Evolutionary conservation across 805 yeast genomes (phyloP).

Genomic region (Saccharomycopsis vini): DNA sequence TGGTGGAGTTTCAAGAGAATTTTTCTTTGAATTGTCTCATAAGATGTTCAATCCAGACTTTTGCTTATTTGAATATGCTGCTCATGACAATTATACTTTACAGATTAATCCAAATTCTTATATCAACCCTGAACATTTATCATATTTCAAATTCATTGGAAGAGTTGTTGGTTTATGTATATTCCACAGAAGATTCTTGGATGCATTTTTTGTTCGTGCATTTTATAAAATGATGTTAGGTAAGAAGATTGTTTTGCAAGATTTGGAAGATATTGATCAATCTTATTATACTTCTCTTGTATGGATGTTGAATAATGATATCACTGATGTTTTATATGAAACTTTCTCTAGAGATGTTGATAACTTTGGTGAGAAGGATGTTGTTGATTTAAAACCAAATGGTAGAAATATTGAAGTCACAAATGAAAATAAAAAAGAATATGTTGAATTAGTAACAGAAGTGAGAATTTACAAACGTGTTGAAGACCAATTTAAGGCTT

Average conservation of each 20-base stretch:
- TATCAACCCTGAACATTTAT: conserved; percentile 95
- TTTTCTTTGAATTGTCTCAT: conserved; percentile 90
- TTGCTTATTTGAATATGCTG: conserved; percentile 93
- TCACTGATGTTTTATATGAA: conserved; percentile 76
- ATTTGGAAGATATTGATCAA: conserved; percentile 89
- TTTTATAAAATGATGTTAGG: conserved; percentile 95
- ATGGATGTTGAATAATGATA: conserved; percentile 97
- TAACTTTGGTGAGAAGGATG: conserved; percentile 86
- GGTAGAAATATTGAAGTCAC: conserved; percentile 89
- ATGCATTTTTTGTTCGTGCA: conserved; percentile 97
- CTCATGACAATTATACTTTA: conserved; percentile 94
- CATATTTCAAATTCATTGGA: conserved; percentile 96
- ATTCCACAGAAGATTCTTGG: conserved; percentile 95
- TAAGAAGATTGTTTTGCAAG: conserved; percentile 90
- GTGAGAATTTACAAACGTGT: conserved; percentile 93
- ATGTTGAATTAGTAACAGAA: conserved; percentile 88
- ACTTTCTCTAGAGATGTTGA: conserved; percentile 89
- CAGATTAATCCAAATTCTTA: conserved; percentile 97
- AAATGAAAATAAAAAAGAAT: conserved; percentile 90
- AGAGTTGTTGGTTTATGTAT: conserved; percentile 97
- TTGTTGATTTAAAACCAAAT: conserved; percentile 80
- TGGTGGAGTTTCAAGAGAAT: conserved; percentile 98
- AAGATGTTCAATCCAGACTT: conserved; percentile 99
- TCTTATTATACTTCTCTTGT: conserved; percentile 85
- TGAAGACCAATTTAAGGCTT: conserved; percentile 92